Evolutionary conservation across 2,329 filamentous ascomycete genomes (phyloP), one percentile per base, ranked within the genome.

Genomic region (Pseudocercospora cruenta): DNA sequence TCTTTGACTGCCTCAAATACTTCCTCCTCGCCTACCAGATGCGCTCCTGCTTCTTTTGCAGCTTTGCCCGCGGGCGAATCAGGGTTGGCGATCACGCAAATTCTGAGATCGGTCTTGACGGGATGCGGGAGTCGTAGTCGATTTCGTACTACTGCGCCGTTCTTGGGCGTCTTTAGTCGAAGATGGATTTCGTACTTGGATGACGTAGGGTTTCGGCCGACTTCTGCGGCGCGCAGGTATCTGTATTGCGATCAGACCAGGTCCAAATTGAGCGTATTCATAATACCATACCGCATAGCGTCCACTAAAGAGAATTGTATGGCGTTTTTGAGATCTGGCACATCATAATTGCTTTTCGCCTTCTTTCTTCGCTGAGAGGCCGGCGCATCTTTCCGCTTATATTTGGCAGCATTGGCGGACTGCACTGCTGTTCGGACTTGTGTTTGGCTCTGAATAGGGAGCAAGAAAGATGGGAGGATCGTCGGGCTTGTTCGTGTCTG

Each of bases 11-110:
- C 84, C 61, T 93, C 88, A 77, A 99, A 97, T 4, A 99, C 84
- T 1, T 90, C 87, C 47, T 96, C 91, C 77, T 97, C 91, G 68
- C 95, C 95, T 0, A 94, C 92, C 3, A 94, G 83, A 0, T 89
- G 85, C 16, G 95, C 96, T 62, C 95, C 96, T 0, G 91, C 91
- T 9, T 87, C 85, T 36, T 85, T 85, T 3, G 96, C 95, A 60
- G 92, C 90, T 70, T 87, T 85, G 60, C 90, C 93, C 59, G 88
- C 85, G 68, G 88, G 86, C 70, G 91, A 93, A 70, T 89, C 90
- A 63, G 94, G 90, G n/a, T 92, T 89, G 78, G 91, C 94, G 72
- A 99, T 92, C 63, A 98, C 95, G 76, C 90, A 95, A 75, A 99
- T 93, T 69, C 90, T 89, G 60, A 93, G 85, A 78, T 96, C 93